phyloP scores from a whole-genome alignment of 495 filamentous ascomycete genomes.

The Entonaema liquescens region DNA sequence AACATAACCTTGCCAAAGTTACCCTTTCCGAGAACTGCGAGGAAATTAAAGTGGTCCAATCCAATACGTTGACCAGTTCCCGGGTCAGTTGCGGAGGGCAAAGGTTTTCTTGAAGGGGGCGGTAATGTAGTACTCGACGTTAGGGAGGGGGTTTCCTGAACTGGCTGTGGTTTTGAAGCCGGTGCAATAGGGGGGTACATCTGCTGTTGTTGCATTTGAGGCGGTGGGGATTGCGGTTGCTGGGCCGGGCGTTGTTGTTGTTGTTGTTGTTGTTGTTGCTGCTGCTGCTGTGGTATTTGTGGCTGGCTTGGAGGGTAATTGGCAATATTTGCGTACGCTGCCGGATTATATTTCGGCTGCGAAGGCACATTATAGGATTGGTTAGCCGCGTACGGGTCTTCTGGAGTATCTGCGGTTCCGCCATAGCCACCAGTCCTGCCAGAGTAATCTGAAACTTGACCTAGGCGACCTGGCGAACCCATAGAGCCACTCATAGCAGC shows the following conservation, averaged over 20 bases:
- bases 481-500: slow-evolving; percentile 55
- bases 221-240: slow-evolving; percentile 52
- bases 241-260: slow-evolving; percentile 47
- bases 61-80: slow-evolving; percentile 84
- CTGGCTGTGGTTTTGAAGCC: slow-evolving; percentile 52
- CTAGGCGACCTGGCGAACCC: slow-evolving; percentile 39
- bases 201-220: slow-evolving; percentile 39
- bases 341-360: slow-evolving; percentile 76
- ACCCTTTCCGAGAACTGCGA: slow-evolving; percentile 97
- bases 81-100: slow-evolving; percentile 66
- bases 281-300: slow-evolving; percentile 46
- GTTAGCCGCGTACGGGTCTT: slow-evolving; percentile 58
- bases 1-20: slow-evolving; percentile 99
- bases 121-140: slow-evolving; percentile 47
- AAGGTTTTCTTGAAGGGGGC: slow-evolving; percentile 57
- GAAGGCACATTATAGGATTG: slow-evolving; percentile 54
- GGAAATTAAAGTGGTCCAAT: slow-evolving; percentile 98
- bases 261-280: slow-evolving; percentile 38
- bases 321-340: slow-evolving; percentile 72
- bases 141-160: slow-evolving; percentile 48
- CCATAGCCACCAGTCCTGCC: slow-evolving; percentile 50
- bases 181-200: slow-evolving; percentile 39
- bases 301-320: slow-evolving; percentile 55
- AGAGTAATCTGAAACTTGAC: slow-evolving; percentile 50
- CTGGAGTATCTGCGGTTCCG: slow-evolving; percentile 47